Conservation (phyloP, 768 basidiomycete genomes). For the Boletus rufocinnamomeus region DNA sequence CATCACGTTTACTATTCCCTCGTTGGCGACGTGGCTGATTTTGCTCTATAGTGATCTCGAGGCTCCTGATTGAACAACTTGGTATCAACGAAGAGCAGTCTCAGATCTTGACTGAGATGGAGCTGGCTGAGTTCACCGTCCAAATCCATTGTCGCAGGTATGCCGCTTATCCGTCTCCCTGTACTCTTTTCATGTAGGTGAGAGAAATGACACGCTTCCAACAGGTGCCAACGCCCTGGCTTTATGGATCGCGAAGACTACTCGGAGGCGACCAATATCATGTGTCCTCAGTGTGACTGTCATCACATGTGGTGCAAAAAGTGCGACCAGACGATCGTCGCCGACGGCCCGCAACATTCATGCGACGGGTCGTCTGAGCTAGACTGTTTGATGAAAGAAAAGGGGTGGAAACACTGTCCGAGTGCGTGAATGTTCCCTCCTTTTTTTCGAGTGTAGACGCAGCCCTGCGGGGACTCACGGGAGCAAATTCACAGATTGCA, state of each 20-base stretch:
- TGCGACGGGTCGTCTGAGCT: constrained; percentile 63
- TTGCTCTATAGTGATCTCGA: constrained; percentile 39
- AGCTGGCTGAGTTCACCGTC: constrained; percentile 45
- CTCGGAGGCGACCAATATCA: constrained; percentile 39
- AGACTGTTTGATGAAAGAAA: constrained; percentile 47
- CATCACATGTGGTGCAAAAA: constrained; percentile 60
- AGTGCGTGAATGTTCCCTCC: constrained; percentile 35
- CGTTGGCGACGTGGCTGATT: neutral
- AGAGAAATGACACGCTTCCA: neutral
- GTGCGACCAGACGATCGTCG: constrained; percentile 46
- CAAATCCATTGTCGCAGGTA: constrained; percentile 54
- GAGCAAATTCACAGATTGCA: constrained; percentile 37
- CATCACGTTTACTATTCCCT: neutral
- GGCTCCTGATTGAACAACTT: constrained; percentile 41
- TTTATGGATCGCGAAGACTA: constrained; percentile 55
- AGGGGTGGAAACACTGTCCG: constrained; percentile 69
- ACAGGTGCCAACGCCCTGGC: constrained; percentile 50
- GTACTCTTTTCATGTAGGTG: neutral
- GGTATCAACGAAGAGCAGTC: constrained; percentile 48
- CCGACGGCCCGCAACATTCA: constrained; percentile 47
- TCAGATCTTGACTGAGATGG: constrained; percentile 46
- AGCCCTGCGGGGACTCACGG: neutral
- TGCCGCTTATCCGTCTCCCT: constrained; percentile 6
- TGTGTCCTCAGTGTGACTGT: constrained; percentile 53
- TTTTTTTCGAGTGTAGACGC: neutral